Evolutionary conservation across 106 monocot species (phyloP).

Genomic region (Gastrodia elata): DNA sequence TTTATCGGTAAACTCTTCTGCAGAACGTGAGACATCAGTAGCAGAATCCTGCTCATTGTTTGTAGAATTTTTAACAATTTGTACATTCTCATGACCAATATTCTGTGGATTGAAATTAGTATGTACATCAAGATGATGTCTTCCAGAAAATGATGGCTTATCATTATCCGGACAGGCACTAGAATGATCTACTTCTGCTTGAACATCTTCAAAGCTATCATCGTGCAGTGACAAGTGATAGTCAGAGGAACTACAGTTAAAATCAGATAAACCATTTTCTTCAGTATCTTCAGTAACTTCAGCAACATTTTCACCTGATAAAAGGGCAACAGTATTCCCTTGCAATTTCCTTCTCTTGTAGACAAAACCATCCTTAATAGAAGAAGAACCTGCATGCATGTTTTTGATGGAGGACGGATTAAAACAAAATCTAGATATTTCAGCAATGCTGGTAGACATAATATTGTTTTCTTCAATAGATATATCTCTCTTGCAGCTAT

Average conservation of each 20-base stretch:
- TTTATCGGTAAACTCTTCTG: background rate
- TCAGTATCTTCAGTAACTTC: conserved; percentile 10
- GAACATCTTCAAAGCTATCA: conserved; percentile 7
- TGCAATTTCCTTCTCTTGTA: conserved; percentile 50
- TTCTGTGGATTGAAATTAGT: background rate
- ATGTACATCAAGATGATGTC: background rate
- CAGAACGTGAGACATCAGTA: conserved; percentile 3
- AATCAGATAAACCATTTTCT: conserved; percentile 8
- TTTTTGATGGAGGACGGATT: conserved; percentile 14
- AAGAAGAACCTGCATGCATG: conserved; percentile 5
- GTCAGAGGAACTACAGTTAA: conserved; percentile 10
- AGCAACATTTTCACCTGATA: conserved; percentile 20
- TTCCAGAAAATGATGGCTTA: conserved; percentile 8
- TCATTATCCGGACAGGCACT: conserved; percentile 4
- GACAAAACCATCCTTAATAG: conserved; percentile 19
- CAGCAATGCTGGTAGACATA: background rate
- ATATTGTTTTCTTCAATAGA: background rate
- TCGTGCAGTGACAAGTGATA: conserved; percentile 2
- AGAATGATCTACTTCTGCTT: conserved; percentile 3
- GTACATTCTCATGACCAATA: background rate
- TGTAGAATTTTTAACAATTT: background rate
- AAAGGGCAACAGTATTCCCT: conserved; percentile 16
- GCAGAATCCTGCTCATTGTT: background rate
- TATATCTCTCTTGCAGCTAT: background rate
- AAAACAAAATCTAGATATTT: conserved; percentile 7